These are phyloP conservation scores for Pythium folliculosum DNA, from an alignment of 352 stramenopile species.

Conservation along the genomic window DNA sequence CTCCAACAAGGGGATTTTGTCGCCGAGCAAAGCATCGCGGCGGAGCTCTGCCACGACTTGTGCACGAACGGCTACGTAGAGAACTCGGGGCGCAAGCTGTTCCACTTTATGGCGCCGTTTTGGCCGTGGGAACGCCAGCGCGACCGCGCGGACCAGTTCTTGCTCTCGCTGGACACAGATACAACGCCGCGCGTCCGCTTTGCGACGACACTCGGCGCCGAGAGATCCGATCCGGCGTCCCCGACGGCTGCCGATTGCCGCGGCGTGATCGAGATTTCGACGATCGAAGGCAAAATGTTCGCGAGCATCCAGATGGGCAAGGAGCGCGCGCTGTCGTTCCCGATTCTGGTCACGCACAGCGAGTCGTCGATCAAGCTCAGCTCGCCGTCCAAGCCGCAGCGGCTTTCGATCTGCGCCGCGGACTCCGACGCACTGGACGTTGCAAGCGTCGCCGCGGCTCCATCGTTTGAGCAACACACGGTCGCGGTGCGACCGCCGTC, in stretches of 20 bases:
- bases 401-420: conserved; percentile 2
- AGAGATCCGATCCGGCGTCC: neutral
- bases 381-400: conserved; percentile 8
- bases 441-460: neutral
- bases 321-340: conserved; percentile 37
- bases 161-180: conserved; percentile 38
- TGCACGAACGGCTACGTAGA: conserved; percentile 74
- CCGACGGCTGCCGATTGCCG: conserved; percentile 15
- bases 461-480: conserved; percentile 22
- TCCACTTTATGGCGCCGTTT: conserved; percentile 68
- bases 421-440: neutral
- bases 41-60: conserved; percentile 75
- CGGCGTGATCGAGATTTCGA: conserved; percentile 31
- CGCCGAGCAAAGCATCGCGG: conserved; percentile 56
- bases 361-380: conserved; percentile 6
- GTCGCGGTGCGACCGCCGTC: conserved; percentile 34
- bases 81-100: conserved; percentile 52
- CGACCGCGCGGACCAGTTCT: conserved; percentile 20
- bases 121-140: conserved; percentile 53
- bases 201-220: conserved; percentile 34
- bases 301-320: conserved; percentile 22
- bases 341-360: conserved; percentile 23
- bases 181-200: conserved; percentile 54
- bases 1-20: conserved; percentile 33
- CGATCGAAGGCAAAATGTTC: conserved; percentile 26